Base-by-base conservation (phyloP, 2,329 filamentous ascomycete species). In the Penicillium sp. region DNA sequence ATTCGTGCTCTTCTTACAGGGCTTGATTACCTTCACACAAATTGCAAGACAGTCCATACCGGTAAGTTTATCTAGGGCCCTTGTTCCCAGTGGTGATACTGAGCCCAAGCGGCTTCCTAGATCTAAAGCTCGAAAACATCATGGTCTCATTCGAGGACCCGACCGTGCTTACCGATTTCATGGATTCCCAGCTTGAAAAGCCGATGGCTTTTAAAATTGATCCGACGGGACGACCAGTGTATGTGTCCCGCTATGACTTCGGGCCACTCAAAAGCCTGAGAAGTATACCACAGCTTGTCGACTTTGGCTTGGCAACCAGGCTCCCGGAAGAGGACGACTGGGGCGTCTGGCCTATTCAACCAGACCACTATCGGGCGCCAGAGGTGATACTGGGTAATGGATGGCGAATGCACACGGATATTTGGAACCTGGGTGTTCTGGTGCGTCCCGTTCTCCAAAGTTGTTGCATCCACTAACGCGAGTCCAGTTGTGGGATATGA, bases 91-190 rank as follows among this genome's bases (percentile, higher is more conserved):
- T 11, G 6, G 38, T 26, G 11, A 52, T 54, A 46, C 50, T 58
- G 9, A 61, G 18, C 22, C n/a, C 4, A 43, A 34, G 24, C 8
- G 23, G 16, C 42, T 52, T 16, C 24, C 42, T 55, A 64, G 72
- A 74, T 59, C 58, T 74, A 44, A 74, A 74, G 45, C 65, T 71
- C 9, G 66, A 72, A 40, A 74, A 74, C 35, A 70, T 74, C 38
- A 65, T 74, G 49, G 56, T 70, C 47, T 59, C 57, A 38, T 60
- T 68, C 5, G 61, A 66, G 39, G 56, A 66, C 48, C 55, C 56
- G 47, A 50, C 56, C 10, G 54, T 63, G 26, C 60, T 69, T 48
- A 51, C 62, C 51, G 53, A 64, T 46, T 66, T 69, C 51, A 58
- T 65, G 7, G 46, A 63, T 49, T 52, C 47, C 44, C 55, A 65